These are phyloP conservation scores for Cryptosporidium sp. DNA, from an alignment of 169 alveolate species.

Conservation along the genomic window DNA sequence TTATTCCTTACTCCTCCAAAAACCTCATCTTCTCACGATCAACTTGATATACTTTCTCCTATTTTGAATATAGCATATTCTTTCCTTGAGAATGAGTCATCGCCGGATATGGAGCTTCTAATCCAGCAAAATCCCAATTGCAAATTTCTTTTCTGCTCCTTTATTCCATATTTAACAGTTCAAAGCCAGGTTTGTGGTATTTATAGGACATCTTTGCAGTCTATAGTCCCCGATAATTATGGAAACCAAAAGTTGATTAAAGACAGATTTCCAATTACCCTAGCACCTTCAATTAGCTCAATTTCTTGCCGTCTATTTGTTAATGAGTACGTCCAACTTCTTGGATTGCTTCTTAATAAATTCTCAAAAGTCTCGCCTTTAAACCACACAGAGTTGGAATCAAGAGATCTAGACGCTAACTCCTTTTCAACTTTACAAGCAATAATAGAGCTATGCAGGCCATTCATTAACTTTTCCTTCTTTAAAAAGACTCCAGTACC, in stretches of 20 bases:
- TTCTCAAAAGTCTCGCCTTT: slow-evolving; percentile 7
- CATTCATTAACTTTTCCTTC: slow-evolving; percentile 51
- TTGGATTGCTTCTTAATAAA: slow-evolving; percentile 48
- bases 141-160: slow-evolving; percentile 23
- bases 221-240: background rate
- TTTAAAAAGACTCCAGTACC: slow-evolving; percentile 55
- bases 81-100: slow-evolving; percentile 18
- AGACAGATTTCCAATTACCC: slow-evolving; percentile 13
- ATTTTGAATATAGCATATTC: slow-evolving; percentile 31
- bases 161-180: slow-evolving; percentile 41
- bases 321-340: slow-evolving; percentile 58
- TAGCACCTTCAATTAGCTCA: slow-evolving; percentile 17
- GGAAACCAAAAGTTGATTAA: background rate
- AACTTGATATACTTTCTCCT: slow-evolving; percentile 51
- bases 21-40: slow-evolving; percentile 36
- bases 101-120: slow-evolving; percentile 1
- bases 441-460: slow-evolving; percentile 56
- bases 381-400: slow-evolving; percentile 1
- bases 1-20: slow-evolving; percentile 49
- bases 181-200: slow-evolving; percentile 33
- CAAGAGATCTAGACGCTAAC: slow-evolving; percentile 26
- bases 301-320: slow-evolving; percentile 48
- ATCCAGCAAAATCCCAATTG: slow-evolving; percentile 1
- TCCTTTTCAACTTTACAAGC: slow-evolving; percentile 36
- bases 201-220: slow-evolving; percentile 36